A percentile compares a stretch with the other conserved stretches of the same genome.
phyloP scores from a whole-genome alignment of 2,329 filamentous ascomycete species.

The Hypoxylon sp. region DNA sequence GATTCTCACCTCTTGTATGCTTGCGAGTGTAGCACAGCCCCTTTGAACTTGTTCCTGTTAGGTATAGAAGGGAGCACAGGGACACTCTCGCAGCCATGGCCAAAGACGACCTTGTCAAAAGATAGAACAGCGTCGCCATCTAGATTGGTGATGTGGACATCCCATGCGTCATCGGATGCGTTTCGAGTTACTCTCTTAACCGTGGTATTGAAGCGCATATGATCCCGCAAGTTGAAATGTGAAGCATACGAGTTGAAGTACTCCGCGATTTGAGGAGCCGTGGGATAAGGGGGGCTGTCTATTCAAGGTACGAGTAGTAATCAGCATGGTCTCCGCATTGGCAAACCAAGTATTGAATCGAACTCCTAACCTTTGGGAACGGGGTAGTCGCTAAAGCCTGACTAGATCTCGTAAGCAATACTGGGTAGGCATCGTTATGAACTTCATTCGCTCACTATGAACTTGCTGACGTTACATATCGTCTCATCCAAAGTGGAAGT shows the following conservation, averaged over 20 bases:
- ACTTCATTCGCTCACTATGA: conserved; percentile 34
- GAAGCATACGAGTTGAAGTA: conserved; percentile 44
- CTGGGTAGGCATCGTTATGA: background rate
- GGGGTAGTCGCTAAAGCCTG: conserved; percentile 46
- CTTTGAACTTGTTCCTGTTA: conserved; percentile 42
- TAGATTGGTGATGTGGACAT: conserved; percentile 39
- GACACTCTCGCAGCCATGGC: conserved; percentile 36
- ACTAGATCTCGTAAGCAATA: conserved; percentile 28
- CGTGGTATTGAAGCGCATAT: conserved; percentile 40
- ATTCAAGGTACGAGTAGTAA: background rate
- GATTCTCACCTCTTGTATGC: conserved; percentile 40
- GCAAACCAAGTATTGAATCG: too few species aligned
- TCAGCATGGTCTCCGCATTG: background rate
- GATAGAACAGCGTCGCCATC: conserved; percentile 29
- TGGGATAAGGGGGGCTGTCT: conserved; percentile 41
- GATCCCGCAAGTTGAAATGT: conserved; percentile 40
- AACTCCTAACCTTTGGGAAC: conserved; percentile 38
- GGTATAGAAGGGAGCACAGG: conserved; percentile 41
- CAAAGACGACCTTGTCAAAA: conserved; percentile 46
- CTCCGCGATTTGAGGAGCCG: conserved; percentile 27
- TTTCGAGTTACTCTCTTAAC: conserved; percentile 42
- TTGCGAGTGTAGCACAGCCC: conserved; percentile 46
- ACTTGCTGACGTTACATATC: conserved; percentile 56
- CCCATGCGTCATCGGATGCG: conserved; percentile 34
- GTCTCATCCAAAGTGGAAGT: conserved; percentile 53